Base-by-base conservation (phyloP, 306 rosid genomes). In the Gastrolobium villosum region DNA sequence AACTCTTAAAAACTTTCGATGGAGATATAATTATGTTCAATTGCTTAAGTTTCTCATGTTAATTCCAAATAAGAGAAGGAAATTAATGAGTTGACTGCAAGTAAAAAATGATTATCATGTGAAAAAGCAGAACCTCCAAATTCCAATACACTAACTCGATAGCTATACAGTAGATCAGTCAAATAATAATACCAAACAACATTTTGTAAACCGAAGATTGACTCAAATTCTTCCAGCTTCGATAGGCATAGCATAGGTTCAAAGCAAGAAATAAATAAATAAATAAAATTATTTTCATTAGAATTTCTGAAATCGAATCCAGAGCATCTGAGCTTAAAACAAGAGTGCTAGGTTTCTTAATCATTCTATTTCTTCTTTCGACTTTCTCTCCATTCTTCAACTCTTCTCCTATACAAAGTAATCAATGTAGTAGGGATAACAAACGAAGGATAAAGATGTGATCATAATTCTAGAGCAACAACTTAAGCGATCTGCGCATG, bases 81-180 rank as follows among this genome's bases (percentile, higher is more conserved):
- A 54, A 3, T 13, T 2, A 11, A 34, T n/a, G 6, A 26, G 10
- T 14, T 53, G 20, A 35, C 36, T 1, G 10, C 41, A 55, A 13
- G 30, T 14, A n/a, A 57, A 65, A 41, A 45, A 26, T 32, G 35
- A 49, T 13, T 43, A 50, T 31, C 52, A 52, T 5, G 65, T 7
- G 1, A 6, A 44, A 36, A 28, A 45, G 10, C 10, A 77, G 2
- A 77, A 71, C 20, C 63, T 44, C 36, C 6, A 62, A 62, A 31
- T 79, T 57, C 70, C 7, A 70, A 15, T n/a, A 49, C 61, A 41
- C 44, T 2, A 37, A 45, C 69, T 34, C 45, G 46, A 2, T 9
- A 14, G 7, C 26, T 79, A 6, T 70, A 45, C 45, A 62, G 10
- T 70, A 14, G 44, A 78, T n/a, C 80, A 15, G 44, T 35, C 50